Percentiles rank a stretch among this genome's conserved stretches.
Conservation (phyloP, 305 asterid species). For the Fraxinus paxiana region DNA sequence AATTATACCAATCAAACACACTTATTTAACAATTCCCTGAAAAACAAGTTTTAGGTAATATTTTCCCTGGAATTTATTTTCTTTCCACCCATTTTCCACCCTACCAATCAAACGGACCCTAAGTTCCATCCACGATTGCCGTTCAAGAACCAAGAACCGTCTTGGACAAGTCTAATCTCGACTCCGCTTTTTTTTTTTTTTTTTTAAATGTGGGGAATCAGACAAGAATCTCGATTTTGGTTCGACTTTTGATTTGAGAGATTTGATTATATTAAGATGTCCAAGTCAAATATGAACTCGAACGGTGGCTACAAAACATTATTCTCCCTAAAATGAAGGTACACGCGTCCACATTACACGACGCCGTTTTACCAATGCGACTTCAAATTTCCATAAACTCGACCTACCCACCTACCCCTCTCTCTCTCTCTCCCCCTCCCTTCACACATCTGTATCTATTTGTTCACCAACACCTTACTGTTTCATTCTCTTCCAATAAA, state of each 20-base stretch:
- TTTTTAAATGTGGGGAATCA: not conserved
- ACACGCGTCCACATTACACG: not conserved
- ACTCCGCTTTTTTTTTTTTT: no score
- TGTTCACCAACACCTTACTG: slow-evolving; percentile 3
- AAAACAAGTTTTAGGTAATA: no score
- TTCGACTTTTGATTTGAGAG: not conserved
- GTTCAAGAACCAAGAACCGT: no score
- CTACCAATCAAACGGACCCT: no score
- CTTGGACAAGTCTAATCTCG: not conserved
- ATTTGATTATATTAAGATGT: not conserved
- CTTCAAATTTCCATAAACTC: not conserved
- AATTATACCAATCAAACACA: no score
- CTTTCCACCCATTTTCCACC: no score
- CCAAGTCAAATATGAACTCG: not conserved
- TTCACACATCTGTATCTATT: slow-evolving; percentile 16
- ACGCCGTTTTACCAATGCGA: not conserved
- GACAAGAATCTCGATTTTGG: not conserved
- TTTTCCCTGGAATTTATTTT: no score
- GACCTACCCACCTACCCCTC: slow-evolving; percentile 7
- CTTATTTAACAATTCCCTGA: no score
- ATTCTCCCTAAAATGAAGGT: not conserved
- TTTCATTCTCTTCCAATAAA: slow-evolving; percentile 24
- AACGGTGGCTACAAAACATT: not conserved
- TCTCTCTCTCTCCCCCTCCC: slow-evolving; percentile 13
- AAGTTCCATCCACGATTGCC: no score